Conservation (phyloP, 306 rosid species). For the Lotus japonicus region DNA sequence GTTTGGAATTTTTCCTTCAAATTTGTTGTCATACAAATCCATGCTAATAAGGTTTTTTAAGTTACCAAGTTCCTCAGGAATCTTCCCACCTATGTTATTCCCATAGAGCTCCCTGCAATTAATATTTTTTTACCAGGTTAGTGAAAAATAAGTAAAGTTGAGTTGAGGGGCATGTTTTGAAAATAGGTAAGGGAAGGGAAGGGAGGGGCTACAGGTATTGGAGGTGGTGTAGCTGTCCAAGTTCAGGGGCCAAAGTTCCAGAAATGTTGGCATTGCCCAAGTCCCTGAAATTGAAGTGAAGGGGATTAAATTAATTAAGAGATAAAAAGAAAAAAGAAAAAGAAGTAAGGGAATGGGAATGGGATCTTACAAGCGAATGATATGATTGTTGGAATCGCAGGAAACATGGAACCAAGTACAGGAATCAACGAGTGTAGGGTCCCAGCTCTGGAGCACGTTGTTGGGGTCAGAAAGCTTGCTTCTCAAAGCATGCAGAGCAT, state of each 20-base stretch:
- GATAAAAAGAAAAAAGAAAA: background rate
- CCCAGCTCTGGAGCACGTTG: constrained; percentile 92
- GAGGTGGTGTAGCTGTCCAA: constrained; percentile 58
- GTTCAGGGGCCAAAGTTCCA: constrained; percentile 67
- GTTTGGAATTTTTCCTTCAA: constrained; percentile 58
- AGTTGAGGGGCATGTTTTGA: no score
- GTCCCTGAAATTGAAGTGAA: constrained; percentile 49
- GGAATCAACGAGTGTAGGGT: constrained; percentile 96
- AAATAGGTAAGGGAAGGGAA: no score
- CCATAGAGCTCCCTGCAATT: constrained; percentile 59
- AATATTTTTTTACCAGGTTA: no score
- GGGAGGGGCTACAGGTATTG: constrained; percentile 35
- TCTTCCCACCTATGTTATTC: constrained; percentile 52
- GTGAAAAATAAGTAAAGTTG: no score
- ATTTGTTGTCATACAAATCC: constrained; percentile 69
- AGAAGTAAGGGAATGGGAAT: background rate
- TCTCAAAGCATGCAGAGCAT: constrained; percentile 75
- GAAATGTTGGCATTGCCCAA: constrained; percentile 55
- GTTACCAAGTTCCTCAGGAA: constrained; percentile 58
- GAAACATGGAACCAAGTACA: constrained; percentile 64
- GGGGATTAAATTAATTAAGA: background rate
- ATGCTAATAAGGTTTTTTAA: constrained; percentile 56
- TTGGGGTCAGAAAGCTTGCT: constrained; percentile 66
- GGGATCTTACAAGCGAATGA: constrained; percentile 48
- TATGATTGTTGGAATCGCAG: constrained; percentile 55